phyloP scores from a whole-genome alignment of 768 basidiomycete species.

The Calocybe indica region DNA sequence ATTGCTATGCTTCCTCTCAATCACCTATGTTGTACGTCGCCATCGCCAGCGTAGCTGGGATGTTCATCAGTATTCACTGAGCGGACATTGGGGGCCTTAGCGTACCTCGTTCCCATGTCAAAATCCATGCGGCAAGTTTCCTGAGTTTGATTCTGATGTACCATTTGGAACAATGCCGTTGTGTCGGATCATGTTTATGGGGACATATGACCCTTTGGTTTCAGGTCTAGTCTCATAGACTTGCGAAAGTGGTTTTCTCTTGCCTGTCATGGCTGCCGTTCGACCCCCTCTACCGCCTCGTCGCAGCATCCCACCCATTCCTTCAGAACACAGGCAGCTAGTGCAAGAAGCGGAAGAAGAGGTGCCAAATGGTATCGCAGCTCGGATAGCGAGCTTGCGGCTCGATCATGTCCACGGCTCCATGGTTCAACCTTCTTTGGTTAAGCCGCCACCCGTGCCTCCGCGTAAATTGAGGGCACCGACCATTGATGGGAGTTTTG shows the following conservation, averaged over 20 bases:
- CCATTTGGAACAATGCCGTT: too few species aligned
- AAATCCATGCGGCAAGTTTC: background rate
- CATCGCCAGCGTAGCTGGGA: too few species aligned
- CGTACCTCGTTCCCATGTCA: too few species aligned
- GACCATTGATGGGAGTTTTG: background rate
- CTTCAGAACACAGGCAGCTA: constrained; percentile 2
- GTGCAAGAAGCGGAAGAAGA: constrained; percentile 1
- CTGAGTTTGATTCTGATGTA: too few species aligned
- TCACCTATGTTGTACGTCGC: too few species aligned
- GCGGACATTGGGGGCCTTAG: too few species aligned
- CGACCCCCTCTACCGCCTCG: constrained; percentile 20
- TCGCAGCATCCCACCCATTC: constrained; percentile 18
- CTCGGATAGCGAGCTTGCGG: constrained; percentile 25
- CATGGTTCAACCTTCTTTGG: constrained; percentile 1
- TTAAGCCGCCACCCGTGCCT: constrained; percentile 13
- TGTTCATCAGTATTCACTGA: too few species aligned
- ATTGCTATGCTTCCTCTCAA: too few species aligned
- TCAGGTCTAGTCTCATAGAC: background rate
- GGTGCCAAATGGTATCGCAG: constrained; percentile 17
- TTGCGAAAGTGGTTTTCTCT: background rate
- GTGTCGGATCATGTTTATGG: too few species aligned
- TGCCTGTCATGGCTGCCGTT: constrained; percentile 6
- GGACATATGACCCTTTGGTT: too few species aligned
- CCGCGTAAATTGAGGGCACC: constrained; percentile 7
- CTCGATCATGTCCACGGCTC: constrained; percentile 15